Percentiles rank a stretch among this genome's conserved stretches.
phyloP scores from a whole-genome alignment of 2,329 filamentous ascomycete genomes.

The Cladosporium austrohemisphaericum region DNA sequence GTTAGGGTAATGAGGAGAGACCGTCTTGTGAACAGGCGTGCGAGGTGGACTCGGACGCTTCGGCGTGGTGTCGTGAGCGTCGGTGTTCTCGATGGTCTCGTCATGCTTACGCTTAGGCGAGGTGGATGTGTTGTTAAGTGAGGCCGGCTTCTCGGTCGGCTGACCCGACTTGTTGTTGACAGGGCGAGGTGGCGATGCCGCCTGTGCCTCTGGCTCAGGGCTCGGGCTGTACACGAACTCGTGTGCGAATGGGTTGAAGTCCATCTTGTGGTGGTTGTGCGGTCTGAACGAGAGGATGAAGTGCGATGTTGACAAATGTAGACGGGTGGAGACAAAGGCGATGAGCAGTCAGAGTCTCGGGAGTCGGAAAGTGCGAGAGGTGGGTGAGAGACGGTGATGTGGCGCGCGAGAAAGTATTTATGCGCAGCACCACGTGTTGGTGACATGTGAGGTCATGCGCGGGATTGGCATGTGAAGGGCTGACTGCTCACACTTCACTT shows the following conservation, averaged over 20 bases:
- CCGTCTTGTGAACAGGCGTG: background rate
- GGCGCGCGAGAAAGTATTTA: too few relatives aligned
- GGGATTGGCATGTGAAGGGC: background rate
- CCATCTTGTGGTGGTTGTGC: too few relatives aligned
- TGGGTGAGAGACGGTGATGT: background rate
- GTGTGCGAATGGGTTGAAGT: background rate
- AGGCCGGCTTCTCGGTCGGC: background rate
- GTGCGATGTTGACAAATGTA: background rate
- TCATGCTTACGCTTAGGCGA: conserved; percentile 8
- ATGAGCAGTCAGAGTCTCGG: background rate
- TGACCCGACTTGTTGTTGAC: background rate
- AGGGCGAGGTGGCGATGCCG: background rate
- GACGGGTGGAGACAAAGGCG: background rate
- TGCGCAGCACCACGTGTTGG: background rate
- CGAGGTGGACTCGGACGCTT: background rate
- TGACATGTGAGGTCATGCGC: background rate
- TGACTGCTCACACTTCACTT: background rate
- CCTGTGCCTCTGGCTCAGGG: background rate
- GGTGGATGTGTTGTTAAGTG: background rate
- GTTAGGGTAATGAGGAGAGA: background rate
- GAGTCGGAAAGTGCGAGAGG: too few relatives aligned
- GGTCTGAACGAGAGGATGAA: background rate
- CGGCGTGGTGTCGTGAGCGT: background rate
- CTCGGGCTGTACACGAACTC: background rate
- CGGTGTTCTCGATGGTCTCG: background rate